Base-by-base conservation (phyloP, 179 eudicot species). In the Gypsophila paniculata region DNA sequence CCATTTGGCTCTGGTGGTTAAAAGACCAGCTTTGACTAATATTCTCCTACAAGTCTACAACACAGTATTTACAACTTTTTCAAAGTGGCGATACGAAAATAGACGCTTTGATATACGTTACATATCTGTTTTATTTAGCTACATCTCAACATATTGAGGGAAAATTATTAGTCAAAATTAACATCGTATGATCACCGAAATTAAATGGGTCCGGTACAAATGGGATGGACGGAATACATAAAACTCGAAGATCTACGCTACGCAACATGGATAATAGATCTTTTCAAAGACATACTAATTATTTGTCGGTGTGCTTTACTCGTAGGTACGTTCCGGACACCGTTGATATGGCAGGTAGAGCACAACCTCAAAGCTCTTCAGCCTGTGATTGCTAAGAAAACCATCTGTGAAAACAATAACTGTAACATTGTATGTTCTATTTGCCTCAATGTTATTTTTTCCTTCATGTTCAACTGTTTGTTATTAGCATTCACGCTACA, bases 301-400 rank as follows among this genome's bases (percentile, higher is more conserved):
- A 7, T 29, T 9, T 6, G 25, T 46, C 34, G 22, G 1, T 71
- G 39, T 26, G 22, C 2, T 22, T 53, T 58, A 57, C 65, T 44
- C 58, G 55, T 26, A 82, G 85, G 82, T 82, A 82, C 61, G 63
- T 79, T 18, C 85, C 85, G 4, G 83, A 82, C 71, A 82, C 83
- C 12, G 36, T 82, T 14, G 85, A 82, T 39, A 81, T 82, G 78
- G 63, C 78, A 18, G 73, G 80, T 46, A 60, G 78, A 36, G 72
- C 65, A 22, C 78, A 69, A 6, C 69, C 74, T 15, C 85, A 49
- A 76, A 79, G 79, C 34, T 76, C 83, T 49, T 79, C 85, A 52
- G 83, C 72, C 39, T 82, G 85, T 59, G 85, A 82, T 70, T 82
- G 85, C 62, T 82, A 19, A 76, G 62, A 51, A 29, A 21, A 23